These are phyloP conservation scores for Eimeria necatrix DNA, from an alignment of 169 alveolate species.

Conservation along the genomic window DNA sequence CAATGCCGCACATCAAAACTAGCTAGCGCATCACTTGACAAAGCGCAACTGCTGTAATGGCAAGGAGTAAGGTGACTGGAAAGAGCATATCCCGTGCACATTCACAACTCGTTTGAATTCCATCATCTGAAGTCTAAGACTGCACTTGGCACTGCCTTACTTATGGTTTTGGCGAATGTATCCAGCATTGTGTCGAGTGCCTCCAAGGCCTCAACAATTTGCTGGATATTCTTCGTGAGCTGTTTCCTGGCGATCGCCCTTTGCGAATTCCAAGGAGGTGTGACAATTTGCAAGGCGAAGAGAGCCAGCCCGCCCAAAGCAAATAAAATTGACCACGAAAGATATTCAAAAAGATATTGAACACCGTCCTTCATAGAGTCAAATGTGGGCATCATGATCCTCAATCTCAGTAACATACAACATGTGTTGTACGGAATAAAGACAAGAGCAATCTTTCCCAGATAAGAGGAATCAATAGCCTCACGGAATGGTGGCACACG, in stretches of 20 bases:
- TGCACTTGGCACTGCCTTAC: not conserved
- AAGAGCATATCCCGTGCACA: too few species aligned
- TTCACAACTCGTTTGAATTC: too few species aligned
- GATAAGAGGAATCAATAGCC: not conserved
- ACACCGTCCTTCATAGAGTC: not conserved
- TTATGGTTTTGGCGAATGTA: not conserved
- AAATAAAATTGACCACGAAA: not conserved
- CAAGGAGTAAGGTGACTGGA: too few species aligned
- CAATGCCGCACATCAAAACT: too few species aligned
- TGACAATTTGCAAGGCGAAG: not conserved
- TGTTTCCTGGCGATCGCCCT: conserved; percentile 15
- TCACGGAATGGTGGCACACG: not conserved
- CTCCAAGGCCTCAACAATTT: not conserved
- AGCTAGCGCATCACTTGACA: too few species aligned
- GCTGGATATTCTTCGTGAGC: not conserved
- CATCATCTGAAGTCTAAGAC: too few species aligned
- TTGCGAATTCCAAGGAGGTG: conserved; percentile 37
- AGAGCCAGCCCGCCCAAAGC: not conserved
- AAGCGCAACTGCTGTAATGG: too few species aligned
- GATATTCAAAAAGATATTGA: not conserved
- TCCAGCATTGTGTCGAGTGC: not conserved
- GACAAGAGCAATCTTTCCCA: not conserved
- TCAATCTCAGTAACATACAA: not conserved
- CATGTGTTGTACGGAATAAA: conserved; percentile 31
- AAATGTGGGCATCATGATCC: not conserved